Percentiles rank a stretch among this genome's conserved stretches.
Evolutionary conservation across 495 filamentous ascomycete genomes (phyloP).

Genomic region (Trichoderma asperelloides): DNA sequence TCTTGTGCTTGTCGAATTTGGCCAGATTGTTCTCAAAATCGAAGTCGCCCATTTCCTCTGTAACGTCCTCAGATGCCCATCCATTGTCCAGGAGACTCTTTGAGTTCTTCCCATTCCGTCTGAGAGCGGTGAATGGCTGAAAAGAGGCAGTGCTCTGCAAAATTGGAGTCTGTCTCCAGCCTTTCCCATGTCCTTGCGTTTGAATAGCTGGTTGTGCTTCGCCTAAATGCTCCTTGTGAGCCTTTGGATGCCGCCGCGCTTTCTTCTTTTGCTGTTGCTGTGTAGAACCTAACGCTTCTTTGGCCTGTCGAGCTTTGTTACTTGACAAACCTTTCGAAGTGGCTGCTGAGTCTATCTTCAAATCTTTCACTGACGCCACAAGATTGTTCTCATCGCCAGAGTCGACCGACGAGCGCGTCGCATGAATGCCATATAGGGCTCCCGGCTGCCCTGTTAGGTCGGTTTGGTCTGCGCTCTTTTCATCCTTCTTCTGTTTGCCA

Average conservation of each 20-base stretch:
- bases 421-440: constrained; percentile 4
- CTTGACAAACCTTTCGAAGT: background rate
- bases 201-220: constrained; percentile 13
- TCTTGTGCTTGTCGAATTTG: constrained; percentile 84
- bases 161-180: constrained; percentile 80
- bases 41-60: constrained; percentile 87
- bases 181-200: constrained; percentile 41
- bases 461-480: background rate
- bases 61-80: constrained; percentile 94
- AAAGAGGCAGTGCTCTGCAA: constrained; percentile 51
- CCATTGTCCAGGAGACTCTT: constrained; percentile 61
- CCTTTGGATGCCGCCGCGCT: constrained; percentile 10
- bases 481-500: constrained; percentile 4
- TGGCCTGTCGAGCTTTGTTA: background rate
- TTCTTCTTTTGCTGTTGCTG: constrained; percentile 9
- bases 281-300: background rate
- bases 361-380: constrained; percentile 12
- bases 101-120: constrained; percentile 40
- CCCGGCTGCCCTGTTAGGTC: background rate
- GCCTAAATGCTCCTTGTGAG: background rate
- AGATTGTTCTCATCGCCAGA: background rate
- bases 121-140: constrained; percentile 48
- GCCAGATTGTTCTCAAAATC: constrained; percentile 82
- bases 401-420: constrained; percentile 5
- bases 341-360: constrained; percentile 14